A percentile compares a stretch with the other conserved stretches of the same genome.
phyloP scores from a whole-genome alignment of 176 grass and related monocot species.

The Oryza australiensis region DNA sequence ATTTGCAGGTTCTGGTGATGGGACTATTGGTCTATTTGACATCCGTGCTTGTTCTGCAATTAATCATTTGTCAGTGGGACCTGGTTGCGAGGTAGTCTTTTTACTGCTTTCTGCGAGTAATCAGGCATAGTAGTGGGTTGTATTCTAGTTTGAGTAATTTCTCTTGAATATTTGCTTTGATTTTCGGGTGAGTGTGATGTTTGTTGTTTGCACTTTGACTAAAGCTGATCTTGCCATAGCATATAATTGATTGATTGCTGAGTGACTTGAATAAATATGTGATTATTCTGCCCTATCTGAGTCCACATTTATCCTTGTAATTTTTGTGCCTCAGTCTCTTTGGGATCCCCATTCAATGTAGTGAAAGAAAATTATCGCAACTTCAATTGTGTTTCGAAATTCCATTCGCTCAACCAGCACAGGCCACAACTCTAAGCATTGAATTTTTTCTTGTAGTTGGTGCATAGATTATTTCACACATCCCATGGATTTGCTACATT shows the following conservation, averaged over 20 bases:
- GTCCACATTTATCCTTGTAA: constrained; percentile 4
- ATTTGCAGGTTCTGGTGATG: constrained; percentile 88
- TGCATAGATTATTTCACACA: neutral
- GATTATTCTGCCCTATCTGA: constrained; percentile 16
- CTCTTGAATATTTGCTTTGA: constrained; percentile 16
- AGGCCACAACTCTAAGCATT: constrained; percentile 4
- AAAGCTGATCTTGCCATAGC: constrained; percentile 5
- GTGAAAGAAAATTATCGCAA: neutral
- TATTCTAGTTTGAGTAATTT: constrained; percentile 13
- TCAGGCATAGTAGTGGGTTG: constrained; percentile 5
- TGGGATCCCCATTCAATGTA: constrained; percentile 7
- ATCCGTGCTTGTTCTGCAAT: constrained; percentile 82
- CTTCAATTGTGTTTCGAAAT: neutral
- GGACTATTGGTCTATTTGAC: constrained; percentile 94
- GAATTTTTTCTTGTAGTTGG: neutral
- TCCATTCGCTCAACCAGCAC: neutral
- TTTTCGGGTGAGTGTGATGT: neutral
- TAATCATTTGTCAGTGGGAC: constrained; percentile 88
- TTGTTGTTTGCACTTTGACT: constrained; percentile 14
- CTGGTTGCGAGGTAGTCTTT: constrained; percentile 69
- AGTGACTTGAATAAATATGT: neutral
- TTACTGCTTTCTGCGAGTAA: constrained; percentile 15
- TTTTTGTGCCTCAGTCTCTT: neutral
- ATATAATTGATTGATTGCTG: constrained; percentile 15
- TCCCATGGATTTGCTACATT: neutral